A percentile compares a stretch with the other conserved stretches of the same genome.
Conservation (phyloP, 202 grass and related monocot species). For the Musa balbisiana region DNA sequence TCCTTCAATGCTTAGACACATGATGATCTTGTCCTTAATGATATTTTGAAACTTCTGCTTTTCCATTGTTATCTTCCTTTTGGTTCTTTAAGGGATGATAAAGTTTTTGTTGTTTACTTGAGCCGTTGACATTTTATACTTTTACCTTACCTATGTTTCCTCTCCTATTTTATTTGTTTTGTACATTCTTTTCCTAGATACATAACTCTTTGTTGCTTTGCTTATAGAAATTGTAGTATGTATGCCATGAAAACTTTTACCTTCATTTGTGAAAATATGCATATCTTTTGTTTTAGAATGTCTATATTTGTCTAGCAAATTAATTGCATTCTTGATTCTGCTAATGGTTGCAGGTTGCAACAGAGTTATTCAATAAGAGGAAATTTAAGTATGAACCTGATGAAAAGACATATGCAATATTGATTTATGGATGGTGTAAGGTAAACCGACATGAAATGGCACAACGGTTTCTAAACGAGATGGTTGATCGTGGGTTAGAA, state of each 20-base stretch:
- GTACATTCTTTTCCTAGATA: neutral
- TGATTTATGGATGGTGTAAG: slow-evolving; percentile 94
- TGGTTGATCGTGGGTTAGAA: slow-evolving; percentile 68
- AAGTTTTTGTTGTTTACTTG: neutral
- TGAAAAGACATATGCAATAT: slow-evolving; percentile 70
- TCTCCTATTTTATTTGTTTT: neutral
- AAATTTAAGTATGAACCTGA: slow-evolving; percentile 78
- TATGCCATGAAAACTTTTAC: neutral
- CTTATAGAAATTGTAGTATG: neutral
- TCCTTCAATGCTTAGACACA: neutral
- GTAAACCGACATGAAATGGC: slow-evolving; percentile 59
- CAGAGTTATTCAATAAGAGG: slow-evolving; percentile 89
- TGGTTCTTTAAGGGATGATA: neutral
- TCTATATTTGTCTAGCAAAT: neutral
- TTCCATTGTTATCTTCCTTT: neutral
- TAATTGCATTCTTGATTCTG: neutral
- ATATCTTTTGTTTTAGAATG: neutral
- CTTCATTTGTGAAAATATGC: too few relatives aligned
- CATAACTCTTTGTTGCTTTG: neutral
- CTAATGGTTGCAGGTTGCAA: slow-evolving; percentile 47
- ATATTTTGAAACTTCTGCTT: neutral
- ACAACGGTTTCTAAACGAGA: slow-evolving; percentile 64
- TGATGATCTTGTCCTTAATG: neutral
- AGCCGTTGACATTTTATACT: neutral
- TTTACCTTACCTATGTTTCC: neutral